These are phyloP conservation scores for Chlorella variabilis DNA, from an alignment of 163 green algal species.

Conservation along the genomic window DNA sequence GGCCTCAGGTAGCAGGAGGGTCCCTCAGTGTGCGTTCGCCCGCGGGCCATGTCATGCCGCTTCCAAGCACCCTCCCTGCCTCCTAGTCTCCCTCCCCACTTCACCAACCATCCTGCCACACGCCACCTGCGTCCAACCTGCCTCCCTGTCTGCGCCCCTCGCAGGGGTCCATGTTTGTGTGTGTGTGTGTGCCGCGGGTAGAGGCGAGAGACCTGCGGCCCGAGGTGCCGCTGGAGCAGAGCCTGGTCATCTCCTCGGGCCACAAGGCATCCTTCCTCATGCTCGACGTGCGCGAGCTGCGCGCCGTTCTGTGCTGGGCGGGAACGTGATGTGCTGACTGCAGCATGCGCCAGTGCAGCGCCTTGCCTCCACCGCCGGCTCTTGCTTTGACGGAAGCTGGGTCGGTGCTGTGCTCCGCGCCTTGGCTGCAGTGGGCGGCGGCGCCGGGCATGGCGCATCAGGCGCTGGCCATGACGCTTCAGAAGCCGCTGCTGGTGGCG, in stretches of 20 bases:
- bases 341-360: no score
- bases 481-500: slow-evolving; percentile 80
- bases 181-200: slow-evolving; percentile 75
- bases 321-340: neutral
- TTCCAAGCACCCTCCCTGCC: no score
- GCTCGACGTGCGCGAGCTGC: slow-evolving; percentile 10
- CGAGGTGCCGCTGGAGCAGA: slow-evolving; percentile 67
- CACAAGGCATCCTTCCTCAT: slow-evolving; percentile 55
- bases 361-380: neutral
- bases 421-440: slow-evolving; percentile 37
- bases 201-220: slow-evolving; percentile 77
- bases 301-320: neutral
- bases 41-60: no score
- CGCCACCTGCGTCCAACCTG: no score
- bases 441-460: slow-evolving; percentile 31
- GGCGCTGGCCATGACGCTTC: slow-evolving; percentile 70
- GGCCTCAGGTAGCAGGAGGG: no score
- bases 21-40: no score
- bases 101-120: neutral
- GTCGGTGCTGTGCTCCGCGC: no score
- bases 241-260: slow-evolving; percentile 73
- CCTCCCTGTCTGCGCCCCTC: no score
- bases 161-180: slow-evolving; percentile 68
- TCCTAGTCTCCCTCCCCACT: no score
- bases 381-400: slow-evolving; percentile 11